Base-by-base conservation (phyloP, 352 stramenopile species). In the Globisporangium sylvaticum region DNA sequence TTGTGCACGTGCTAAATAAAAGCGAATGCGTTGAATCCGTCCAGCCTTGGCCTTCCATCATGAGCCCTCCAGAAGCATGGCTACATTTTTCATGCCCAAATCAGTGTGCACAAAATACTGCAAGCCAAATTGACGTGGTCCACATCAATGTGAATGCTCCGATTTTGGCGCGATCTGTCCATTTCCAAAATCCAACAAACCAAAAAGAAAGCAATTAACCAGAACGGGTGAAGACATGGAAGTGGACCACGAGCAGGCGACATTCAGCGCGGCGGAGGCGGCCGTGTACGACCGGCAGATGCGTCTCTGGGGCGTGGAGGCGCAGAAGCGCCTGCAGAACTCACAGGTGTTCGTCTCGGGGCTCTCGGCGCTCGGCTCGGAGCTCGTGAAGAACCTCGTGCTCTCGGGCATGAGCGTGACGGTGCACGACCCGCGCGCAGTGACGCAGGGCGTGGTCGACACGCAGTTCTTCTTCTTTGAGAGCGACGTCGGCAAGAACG, bases 221-320 rank as follows among this genome's bases (percentile, higher is more conserved):
- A n/a, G 4, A 57, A 57, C 46, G 34, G 27, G 58, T 42, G 18
- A 24, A 7, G 24, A 8, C 48, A 67, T 67, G 50, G 62, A 56
- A 20, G 32, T 58, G 37, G 62, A 60, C 32, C 53, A 29, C 53
- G 57, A 61, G 55, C 55, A 22, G 54, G 34, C 63, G 75, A 87
- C 69, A 24, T 87, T 96, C 66, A 94, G 79, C 72, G 85, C 89
- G 46, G 79, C 84, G 24, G 91, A 98, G 78, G 88, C 90, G 27
- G 97, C 98, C 59, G 84, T 99, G 46, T 99, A 99, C 76, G 97
- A 99, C 83, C 90, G 97, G 24, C 97, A 99, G 81, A 99, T 99
- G 81, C 94, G 97, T 22, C 81, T 99, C n/a, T 99, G 97, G 97
- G 97, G 97, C 34, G 89, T 98, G 25, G 97, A 99, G 74, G 96